Evolutionary conservation across 352 stramenopile genomes (phyloP).

Genomic region (Phytophthora syringae): DNA sequence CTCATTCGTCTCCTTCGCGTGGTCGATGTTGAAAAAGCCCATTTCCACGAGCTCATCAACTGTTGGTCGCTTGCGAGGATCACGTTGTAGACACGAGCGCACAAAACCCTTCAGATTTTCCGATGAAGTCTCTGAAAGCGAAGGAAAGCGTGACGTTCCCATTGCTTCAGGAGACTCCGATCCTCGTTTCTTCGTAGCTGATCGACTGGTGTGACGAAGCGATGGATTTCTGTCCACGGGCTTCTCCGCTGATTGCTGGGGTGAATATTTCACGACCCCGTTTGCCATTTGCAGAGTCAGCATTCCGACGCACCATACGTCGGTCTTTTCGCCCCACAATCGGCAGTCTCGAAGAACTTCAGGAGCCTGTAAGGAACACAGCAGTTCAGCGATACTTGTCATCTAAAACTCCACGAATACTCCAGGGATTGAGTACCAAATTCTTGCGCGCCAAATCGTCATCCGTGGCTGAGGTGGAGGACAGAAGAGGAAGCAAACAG

Average conservation of each 20-base stretch:
- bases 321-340: constrained; percentile 39
- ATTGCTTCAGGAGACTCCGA: constrained; percentile 3
- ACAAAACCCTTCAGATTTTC: constrained; percentile 54
- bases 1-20: constrained; percentile 51
- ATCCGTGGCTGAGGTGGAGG: background rate
- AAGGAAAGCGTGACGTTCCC: constrained; percentile 15
- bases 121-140: constrained; percentile 51
- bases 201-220: constrained; percentile 10
- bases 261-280: constrained; percentile 15
- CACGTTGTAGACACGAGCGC: constrained; percentile 48
- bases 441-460: constrained; percentile 17
- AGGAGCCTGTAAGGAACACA: constrained; percentile 24
- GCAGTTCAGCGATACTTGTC: background rate
- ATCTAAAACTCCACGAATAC: background rate
- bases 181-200: constrained; percentile 14
- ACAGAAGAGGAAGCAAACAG: constrained; percentile 22
- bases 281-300: constrained; percentile 63
- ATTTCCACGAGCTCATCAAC: constrained; percentile 41
- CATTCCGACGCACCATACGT: constrained; percentile 67
- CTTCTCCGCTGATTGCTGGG: constrained; percentile 6
- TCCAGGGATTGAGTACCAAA: constrained; percentile 1
- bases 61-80: constrained; percentile 46
- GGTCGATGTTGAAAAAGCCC: constrained; percentile 66
- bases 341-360: constrained; percentile 26
- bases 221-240: constrained; percentile 9